Evolutionary conservation across 345 rosid genomes (phyloP), one percentile per base, ranked within the genome.

Genomic region (Brassica incana): DNA sequence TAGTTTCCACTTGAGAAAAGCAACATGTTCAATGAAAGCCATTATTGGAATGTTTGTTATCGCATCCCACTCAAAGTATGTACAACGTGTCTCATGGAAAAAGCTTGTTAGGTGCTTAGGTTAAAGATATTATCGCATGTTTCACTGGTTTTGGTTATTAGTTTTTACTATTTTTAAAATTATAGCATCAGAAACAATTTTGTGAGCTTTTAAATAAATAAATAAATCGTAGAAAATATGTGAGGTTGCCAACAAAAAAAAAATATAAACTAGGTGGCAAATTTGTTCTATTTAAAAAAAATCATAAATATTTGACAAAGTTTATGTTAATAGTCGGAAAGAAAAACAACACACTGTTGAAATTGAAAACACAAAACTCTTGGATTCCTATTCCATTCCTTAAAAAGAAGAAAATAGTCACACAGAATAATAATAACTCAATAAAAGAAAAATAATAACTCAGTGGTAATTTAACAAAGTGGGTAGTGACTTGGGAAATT

Each of bases 41-140:
- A 89, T 84, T 89, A 88, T 84, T 73, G 91, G 92, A 82, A 85
- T 73, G 78, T 87, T 83, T 82, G 80, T 71, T 80, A 77, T 83
- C 73, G 25, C 45, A 52, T 20, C 64, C 80, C 79, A 73, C 80
- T 70, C 75, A 38, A 65, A 62, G 58, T 69, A 67, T 74, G 75
- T 71, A 56, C 79, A 80, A 69, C 76, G 76, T 80, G 72, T 64
- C 69, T 29, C 75, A 5, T 69, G 67, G 54, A 54, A 74, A 29
- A 65, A 4, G 65, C 66, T 27, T 74, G 64, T 65, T 68, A 58
- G 36, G 66, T 25, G 35, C 54, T 54, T 43, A 36, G 48, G 6
- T 45, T 54, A 38, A 30, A 71, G 69, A 56, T 75, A 67, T 71
- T 29, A n/a, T 59, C 11, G 62, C 67, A 43, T 69, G 62, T 76